These are phyloP conservation scores for Penicillium egyptiacum DNA, from an alignment of 495 filamentous ascomycete genomes.

Conservation along the genomic window DNA sequence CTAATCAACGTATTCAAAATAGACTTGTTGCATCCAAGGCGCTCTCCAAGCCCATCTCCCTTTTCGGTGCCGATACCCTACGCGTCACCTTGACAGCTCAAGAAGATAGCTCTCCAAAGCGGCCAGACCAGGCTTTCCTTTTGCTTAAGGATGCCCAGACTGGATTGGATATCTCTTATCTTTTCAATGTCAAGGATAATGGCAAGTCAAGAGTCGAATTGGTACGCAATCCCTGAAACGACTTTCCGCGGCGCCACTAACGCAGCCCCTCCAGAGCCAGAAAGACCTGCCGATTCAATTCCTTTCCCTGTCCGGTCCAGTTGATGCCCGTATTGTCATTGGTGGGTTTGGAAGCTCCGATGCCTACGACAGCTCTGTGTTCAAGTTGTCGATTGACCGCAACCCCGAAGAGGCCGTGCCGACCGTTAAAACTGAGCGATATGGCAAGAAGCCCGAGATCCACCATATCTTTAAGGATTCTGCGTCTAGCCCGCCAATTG, in stretches of 20 bases:
- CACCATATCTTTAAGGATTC: constrained; percentile 86
- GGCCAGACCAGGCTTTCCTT: constrained; percentile 92
- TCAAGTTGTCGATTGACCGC: constrained; percentile 61
- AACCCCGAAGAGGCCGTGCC: constrained; percentile 63
- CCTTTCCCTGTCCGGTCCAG: constrained; percentile 60
- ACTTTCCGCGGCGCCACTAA: constrained; percentile 11
- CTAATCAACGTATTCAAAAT: constrained; percentile 18
- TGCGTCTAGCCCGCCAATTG: constrained; percentile 74
- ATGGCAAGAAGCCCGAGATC: constrained; percentile 80
- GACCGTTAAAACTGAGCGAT: constrained; percentile 62
- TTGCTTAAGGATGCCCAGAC: constrained; percentile 70
- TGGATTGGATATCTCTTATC: constrained; percentile 85
- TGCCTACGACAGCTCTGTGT: constrained; percentile 62
- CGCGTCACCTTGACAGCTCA: constrained; percentile 79
- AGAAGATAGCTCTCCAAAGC: constrained; percentile 73
- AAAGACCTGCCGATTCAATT: constrained; percentile 89
- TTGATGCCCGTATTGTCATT: constrained; percentile 76
- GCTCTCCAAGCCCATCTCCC: constrained; percentile 60
- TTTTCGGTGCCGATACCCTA: constrained; percentile 70
- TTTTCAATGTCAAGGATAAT: constrained; percentile 79
- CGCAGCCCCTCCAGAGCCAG: constrained; percentile 59
- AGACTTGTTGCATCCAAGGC: constrained; percentile 66
- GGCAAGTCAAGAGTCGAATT: constrained; percentile 82
- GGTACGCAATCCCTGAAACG: constrained; percentile 52
- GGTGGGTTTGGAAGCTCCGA: constrained; percentile 79